Percentiles rank a stretch among this genome's conserved stretches.
Conservation (phyloP, 345 rosid genomes). For the Trapa incisa region DNA sequence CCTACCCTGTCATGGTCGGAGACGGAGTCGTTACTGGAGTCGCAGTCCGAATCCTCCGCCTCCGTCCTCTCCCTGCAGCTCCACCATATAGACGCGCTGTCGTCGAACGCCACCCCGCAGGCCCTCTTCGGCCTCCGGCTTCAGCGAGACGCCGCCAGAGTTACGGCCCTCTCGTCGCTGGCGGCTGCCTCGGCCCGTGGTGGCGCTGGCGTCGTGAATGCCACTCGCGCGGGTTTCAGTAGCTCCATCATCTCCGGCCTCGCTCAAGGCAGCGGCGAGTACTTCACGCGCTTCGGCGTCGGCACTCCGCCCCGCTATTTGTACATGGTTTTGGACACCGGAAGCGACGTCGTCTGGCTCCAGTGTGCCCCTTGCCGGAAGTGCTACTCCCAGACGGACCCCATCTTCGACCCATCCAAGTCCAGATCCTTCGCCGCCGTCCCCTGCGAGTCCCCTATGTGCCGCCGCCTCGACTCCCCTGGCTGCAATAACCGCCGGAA, state of each 20-base stretch:
- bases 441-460: constrained; percentile 52
- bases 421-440: constrained; percentile 50
- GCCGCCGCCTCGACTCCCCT: constrained; percentile 47
- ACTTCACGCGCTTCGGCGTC: constrained; percentile 88
- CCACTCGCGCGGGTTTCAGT: constrained; percentile 36
- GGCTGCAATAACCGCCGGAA: constrained; percentile 35
- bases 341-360: constrained; percentile 90
- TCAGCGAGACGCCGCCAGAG: constrained; percentile 61
- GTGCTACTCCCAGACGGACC: constrained; percentile 84
- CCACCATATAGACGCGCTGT: constrained; percentile 68
- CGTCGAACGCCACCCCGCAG: constrained; percentile 34
- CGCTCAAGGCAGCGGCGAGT: constrained; percentile 91
- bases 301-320: constrained; percentile 76
- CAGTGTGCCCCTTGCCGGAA: constrained; percentile 86
- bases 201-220: constrained; percentile 17
- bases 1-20: constrained; percentile 31
- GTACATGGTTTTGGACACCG: constrained; percentile 85
- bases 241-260: constrained; percentile 81
- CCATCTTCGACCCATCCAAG: constrained; percentile 65
- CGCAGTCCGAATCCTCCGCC: neutral
- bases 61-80: constrained; percentile 9
- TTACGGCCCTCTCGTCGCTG: constrained; percentile 28
- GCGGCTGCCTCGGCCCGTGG: constrained; percentile 17
- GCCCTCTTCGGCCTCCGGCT: constrained; percentile 62
- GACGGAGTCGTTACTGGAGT: constrained; percentile 8